Evolutionary conservation across 202 grass and related monocot genomes (phyloP).

Genomic region (Thinopyrum obtusiflorum): DNA sequence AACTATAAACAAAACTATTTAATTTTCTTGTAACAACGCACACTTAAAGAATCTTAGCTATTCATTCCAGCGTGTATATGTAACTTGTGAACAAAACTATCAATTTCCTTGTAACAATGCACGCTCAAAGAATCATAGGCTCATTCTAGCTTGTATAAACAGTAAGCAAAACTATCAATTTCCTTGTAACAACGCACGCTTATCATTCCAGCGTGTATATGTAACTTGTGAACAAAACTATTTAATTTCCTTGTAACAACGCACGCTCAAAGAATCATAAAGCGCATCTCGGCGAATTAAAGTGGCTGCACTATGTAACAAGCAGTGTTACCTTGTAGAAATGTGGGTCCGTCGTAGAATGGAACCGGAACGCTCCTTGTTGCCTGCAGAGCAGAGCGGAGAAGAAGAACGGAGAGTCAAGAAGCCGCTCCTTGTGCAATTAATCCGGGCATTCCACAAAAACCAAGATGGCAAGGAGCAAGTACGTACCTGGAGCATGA

Average conservation of each 20-base stretch:
- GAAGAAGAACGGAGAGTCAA: not conserved
- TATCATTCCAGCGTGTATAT: not conserved
- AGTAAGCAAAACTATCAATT: no score
- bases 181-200: no score
- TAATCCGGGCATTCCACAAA: not conserved
- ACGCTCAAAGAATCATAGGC: not conserved
- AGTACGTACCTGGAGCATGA: conserved; percentile 92
- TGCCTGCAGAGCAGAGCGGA: conserved; percentile 35
- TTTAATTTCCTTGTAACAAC: not conserved
- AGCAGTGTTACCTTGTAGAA: conserved; percentile 59
- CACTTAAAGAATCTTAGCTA: no score
- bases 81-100: not conserved
- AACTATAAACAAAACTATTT: no score
- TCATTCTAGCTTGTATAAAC: no score
- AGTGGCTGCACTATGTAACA: not conserved
- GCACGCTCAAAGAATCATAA: not conserved
- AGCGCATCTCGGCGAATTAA: not conserved
- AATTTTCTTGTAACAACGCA: no score
- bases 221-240: not conserved
- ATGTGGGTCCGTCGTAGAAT: conserved; percentile 49
- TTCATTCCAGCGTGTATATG: no score
- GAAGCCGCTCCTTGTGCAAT: conserved; percentile 7
- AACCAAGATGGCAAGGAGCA: not conserved
- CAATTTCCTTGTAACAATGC: not conserved
- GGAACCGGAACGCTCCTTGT: conserved; percentile 63